These are phyloP conservation scores for Aphanomyces euteiches DNA, from an alignment of 352 stramenopile genomes.

Conservation along the genomic window DNA sequence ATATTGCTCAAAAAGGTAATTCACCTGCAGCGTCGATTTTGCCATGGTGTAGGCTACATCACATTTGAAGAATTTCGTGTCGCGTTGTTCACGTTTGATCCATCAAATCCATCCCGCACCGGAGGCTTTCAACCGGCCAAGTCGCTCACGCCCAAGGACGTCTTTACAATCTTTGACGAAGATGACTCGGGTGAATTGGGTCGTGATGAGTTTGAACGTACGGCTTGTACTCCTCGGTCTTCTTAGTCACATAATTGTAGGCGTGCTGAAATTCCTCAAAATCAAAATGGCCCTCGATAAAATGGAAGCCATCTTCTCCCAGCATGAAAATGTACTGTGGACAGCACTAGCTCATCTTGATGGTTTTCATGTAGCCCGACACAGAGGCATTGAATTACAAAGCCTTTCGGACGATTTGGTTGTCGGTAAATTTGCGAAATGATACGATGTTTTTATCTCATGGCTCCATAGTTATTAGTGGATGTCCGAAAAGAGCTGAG, in stretches of 20 bases:
- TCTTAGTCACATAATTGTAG: slow-evolving; percentile 30
- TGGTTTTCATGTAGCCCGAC: slow-evolving; percentile 12
- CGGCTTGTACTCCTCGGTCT: background rate
- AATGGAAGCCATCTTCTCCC: slow-evolving; percentile 62
- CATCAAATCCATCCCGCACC: slow-evolving; percentile 66
- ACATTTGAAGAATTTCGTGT: slow-evolving; percentile 79
- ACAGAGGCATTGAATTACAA: slow-evolving; percentile 25
- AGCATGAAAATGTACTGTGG: slow-evolving; percentile 57
- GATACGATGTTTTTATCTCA: slow-evolving; percentile 55
- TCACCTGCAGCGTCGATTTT: background rate
- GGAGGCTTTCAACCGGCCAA: slow-evolving; percentile 65
- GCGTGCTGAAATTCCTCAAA: slow-evolving; percentile 64
- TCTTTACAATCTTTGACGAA: slow-evolving; percentile 80
- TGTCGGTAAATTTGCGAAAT: slow-evolving; percentile 12
- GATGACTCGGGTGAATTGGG: slow-evolving; percentile 67
- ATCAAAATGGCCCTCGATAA: slow-evolving; percentile 56
- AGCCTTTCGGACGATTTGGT: slow-evolving; percentile 31
- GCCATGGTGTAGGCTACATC: slow-evolving; percentile 46
- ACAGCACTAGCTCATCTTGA: background rate
- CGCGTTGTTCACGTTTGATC: slow-evolving; percentile 74
- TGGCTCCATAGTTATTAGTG: slow-evolving; percentile 55
- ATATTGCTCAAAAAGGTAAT: slow-evolving; percentile 42
- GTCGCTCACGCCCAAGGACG: slow-evolving; percentile 64
- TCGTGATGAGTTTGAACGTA: slow-evolving; percentile 48
- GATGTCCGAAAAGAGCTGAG: slow-evolving; percentile 64